These are phyloP conservation scores for Oryza punctata DNA, from an alignment of 176 grass and related monocot genomes.

Conservation along the genomic window DNA sequence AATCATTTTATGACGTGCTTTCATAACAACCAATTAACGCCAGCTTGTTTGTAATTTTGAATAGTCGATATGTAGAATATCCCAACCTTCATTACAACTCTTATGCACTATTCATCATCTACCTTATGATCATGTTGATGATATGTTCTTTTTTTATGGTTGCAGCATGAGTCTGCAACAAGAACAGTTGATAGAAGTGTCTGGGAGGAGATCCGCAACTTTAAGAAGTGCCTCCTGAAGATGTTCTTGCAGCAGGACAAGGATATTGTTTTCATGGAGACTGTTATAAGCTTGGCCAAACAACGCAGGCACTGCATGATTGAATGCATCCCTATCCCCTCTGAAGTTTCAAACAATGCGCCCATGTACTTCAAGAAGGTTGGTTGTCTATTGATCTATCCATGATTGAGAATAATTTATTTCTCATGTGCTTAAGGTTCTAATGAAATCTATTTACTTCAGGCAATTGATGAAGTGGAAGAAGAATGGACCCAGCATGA, in stretches of 20 bases:
- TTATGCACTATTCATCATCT: slow-evolving; percentile 1
- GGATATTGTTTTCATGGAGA: slow-evolving; percentile 87
- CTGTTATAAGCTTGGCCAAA: slow-evolving; percentile 66
- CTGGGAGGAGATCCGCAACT: slow-evolving; percentile 93
- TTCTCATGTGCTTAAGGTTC: background rate
- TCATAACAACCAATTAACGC: background rate
- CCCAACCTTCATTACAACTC: background rate
- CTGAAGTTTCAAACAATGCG: slow-evolving; percentile 62
- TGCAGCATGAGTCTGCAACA: slow-evolving; percentile 77
- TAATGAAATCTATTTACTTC: slow-evolving; percentile 12
- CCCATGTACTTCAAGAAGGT: slow-evolving; percentile 99
- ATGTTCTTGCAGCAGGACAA: slow-evolving; percentile 87
- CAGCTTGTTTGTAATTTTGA: slow-evolving; percentile 6
- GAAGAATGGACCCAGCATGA: slow-evolving; percentile 90
- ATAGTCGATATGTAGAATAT: background rate
- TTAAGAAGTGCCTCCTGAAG: slow-evolving; percentile 88
- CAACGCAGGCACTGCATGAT: slow-evolving; percentile 83
- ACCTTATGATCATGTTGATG: slow-evolving; percentile 21
- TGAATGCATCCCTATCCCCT: slow-evolving; percentile 86
- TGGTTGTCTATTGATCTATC: slow-evolving; percentile 1
- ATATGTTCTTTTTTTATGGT: slow-evolving; percentile 25
- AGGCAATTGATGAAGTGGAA: slow-evolving; percentile 96
- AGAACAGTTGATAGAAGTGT: slow-evolving; percentile 88
- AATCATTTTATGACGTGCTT: slow-evolving; percentile 3
- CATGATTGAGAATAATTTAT: background rate